phyloP scores from a whole-genome alignment of 768 basidiomycete genomes.

The Termitomyces sp. region DNA sequence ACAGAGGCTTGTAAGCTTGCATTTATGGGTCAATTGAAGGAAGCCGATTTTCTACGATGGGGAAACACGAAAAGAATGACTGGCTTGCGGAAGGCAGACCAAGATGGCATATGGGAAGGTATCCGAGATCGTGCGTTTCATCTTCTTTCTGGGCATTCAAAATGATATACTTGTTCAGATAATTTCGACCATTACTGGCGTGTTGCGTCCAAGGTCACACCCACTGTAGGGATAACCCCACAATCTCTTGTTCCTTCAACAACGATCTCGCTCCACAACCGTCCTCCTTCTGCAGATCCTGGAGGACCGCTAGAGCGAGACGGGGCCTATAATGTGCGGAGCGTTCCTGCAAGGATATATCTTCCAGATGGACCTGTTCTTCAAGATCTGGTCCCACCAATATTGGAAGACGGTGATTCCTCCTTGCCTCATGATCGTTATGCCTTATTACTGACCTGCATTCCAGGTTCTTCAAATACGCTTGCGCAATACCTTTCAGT shows the following conservation, averaged over 20 bases:
- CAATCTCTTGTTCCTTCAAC: constrained; percentile 50
- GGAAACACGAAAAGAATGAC: constrained; percentile 95
- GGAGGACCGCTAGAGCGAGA: constrained; percentile 57
- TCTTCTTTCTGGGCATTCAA: neutral
- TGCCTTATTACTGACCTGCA: neutral
- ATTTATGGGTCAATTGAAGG: constrained; percentile 94
- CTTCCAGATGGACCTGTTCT: constrained; percentile 87
- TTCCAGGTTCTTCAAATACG: constrained; percentile 64
- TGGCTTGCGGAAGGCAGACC: constrained; percentile 81
- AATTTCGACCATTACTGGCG: constrained; percentile 96
- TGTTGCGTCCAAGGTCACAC: constrained; percentile 89
- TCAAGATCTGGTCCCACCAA: constrained; percentile 83
- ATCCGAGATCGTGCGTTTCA: constrained; percentile 79
- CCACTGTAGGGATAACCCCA: constrained; percentile 60
- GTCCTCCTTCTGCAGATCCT: constrained; percentile 62
- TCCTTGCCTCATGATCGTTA: neutral
- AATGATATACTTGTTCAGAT: constrained; percentile 43
- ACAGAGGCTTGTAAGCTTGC: constrained; percentile 87
- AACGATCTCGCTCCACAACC: constrained; percentile 54
- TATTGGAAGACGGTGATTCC: constrained; percentile 63
- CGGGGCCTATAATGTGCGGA: constrained; percentile 81
- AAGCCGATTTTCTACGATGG: constrained; percentile 96
- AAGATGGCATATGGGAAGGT: constrained; percentile 97
- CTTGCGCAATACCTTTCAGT: constrained; percentile 62
- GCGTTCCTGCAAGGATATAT: constrained; percentile 85